A percentile compares a stretch with the other conserved stretches of the same genome.
Evolutionary conservation across 2,329 filamentous ascomycete genomes (phyloP).

Genomic region (Didymella lethalis): DNA sequence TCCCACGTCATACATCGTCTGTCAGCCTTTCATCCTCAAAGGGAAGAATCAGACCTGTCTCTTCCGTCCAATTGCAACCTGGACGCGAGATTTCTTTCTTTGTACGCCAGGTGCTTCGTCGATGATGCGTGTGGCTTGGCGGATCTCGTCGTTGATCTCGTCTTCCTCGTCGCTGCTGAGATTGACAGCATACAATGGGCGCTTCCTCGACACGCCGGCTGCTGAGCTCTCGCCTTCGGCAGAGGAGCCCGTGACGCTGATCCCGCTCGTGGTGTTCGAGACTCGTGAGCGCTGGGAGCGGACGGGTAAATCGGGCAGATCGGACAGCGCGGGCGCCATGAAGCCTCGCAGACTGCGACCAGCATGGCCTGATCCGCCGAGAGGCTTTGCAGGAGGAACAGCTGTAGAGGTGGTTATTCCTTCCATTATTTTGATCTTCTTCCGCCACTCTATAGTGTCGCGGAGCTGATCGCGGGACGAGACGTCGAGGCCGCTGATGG

Average conservation of each 20-base stretch:
- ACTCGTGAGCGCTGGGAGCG: background rate
- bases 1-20: background rate
- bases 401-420: slow-evolving; percentile 28
- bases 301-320: slow-evolving; percentile 11
- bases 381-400: slow-evolving; percentile 1
- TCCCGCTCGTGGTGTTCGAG: slow-evolving; percentile 1
- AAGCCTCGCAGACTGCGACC: slow-evolving; percentile 24
- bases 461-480: slow-evolving; percentile 56
- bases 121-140: slow-evolving; percentile 21
- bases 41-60: background rate
- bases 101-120: background rate
- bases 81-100: slow-evolving; percentile 30
- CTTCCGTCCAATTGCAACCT: slow-evolving; percentile 27
- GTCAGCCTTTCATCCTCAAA: background rate
- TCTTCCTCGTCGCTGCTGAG: slow-evolving; percentile 30
- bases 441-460: slow-evolving; percentile 57
- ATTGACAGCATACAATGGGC: slow-evolving; percentile 16
- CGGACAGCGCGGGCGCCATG: slow-evolving; percentile 28
- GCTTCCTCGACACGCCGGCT: slow-evolving; percentile 19
- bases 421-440: slow-evolving; percentile 56
- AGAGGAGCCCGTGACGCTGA: slow-evolving; percentile 1
- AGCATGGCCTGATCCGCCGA: background rate
- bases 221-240: background rate
- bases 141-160: slow-evolving; percentile 26
- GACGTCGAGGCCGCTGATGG: slow-evolving; percentile 63